A percentile compares a stretch with the other conserved stretches of the same genome.
These are phyloP conservation scores for Polytrichum formosum DNA, from an alignment of 225 moss, liverwort and hornwort species.

Conservation along the genomic window DNA sequence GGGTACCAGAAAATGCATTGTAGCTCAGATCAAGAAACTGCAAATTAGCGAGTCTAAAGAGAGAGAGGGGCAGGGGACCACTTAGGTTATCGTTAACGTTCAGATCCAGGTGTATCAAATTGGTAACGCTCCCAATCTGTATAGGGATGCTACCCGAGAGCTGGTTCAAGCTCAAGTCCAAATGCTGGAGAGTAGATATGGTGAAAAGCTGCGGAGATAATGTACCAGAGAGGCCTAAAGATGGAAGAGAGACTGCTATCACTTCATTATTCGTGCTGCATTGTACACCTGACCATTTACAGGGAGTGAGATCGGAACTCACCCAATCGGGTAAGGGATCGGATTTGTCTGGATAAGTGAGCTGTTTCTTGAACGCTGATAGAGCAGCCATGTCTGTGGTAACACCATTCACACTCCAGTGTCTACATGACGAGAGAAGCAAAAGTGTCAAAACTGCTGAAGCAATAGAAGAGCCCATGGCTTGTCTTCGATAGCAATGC, in stretches of 20 bases:
- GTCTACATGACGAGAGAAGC: neutral
- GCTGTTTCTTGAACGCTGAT: conserved; percentile 46
- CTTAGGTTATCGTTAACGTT: conserved; percentile 32
- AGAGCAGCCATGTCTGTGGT: conserved; percentile 33
- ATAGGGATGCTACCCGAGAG: conserved; percentile 58
- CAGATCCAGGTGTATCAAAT: conserved; percentile 53
- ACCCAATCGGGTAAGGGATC: conserved; percentile 18
- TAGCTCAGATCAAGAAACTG: conserved; percentile 61
- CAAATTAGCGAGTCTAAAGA: conserved; percentile 37
- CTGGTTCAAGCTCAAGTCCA: conserved; percentile 65
- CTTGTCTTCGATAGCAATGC: no score
- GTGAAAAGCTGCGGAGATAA: conserved; percentile 50
- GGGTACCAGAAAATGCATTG: conserved; percentile 31
- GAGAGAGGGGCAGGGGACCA: conserved; percentile 34
- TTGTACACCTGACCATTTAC: conserved; percentile 60
- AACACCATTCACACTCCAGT: neutral
- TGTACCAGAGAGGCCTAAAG: conserved; percentile 18
- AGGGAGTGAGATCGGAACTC: conserved; percentile 21
- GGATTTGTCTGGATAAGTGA: conserved; percentile 10
- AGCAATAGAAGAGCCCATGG: no score
- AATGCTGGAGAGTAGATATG: conserved; percentile 29
- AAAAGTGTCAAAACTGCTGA: no score
- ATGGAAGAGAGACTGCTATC: conserved; percentile 28
- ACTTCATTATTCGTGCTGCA: conserved; percentile 39
- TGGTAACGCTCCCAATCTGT: conserved; percentile 45